Conservation (phyloP, 768 basidiomycete genomes). For the Cantharellus anzutake region DNA sequence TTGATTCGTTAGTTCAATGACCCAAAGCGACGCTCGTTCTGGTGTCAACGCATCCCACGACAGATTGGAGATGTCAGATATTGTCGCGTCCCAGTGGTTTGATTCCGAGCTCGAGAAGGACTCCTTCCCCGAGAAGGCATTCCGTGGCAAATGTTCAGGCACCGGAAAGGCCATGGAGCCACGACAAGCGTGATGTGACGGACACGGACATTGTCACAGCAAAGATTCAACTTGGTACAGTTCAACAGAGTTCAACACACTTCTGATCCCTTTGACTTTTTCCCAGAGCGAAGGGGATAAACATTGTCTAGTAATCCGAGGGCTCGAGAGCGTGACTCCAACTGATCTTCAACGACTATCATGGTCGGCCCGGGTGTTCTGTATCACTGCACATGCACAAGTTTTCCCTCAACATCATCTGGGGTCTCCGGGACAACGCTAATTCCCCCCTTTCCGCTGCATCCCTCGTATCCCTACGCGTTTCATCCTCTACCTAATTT, state of each 20-base stretch:
- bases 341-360: not conserved
- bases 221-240: too few species aligned
- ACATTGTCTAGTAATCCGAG: not conserved
- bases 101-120: not conserved
- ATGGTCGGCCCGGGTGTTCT: constrained; percentile 4
- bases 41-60: not conserved
- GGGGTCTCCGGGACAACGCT: constrained; percentile 20
- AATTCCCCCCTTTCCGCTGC: constrained; percentile 52
- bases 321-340: not conserved
- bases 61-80: not conserved
- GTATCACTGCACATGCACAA: constrained; percentile 19
- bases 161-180: constrained; percentile 52
- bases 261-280: not conserved
- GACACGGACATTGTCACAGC: not conserved
- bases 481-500: constrained; percentile 73
- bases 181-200: not conserved
- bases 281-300: too few species aligned
- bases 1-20: not conserved
- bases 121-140: constrained; percentile 32
- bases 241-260: not conserved
- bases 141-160: constrained; percentile 54
- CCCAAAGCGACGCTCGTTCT: not conserved
- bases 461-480: constrained; percentile 56
- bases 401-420: not conserved
- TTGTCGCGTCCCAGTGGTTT: not conserved